Conservation (phyloP, 352 stramenopile species). For the Pythium scleroteichum region DNA sequence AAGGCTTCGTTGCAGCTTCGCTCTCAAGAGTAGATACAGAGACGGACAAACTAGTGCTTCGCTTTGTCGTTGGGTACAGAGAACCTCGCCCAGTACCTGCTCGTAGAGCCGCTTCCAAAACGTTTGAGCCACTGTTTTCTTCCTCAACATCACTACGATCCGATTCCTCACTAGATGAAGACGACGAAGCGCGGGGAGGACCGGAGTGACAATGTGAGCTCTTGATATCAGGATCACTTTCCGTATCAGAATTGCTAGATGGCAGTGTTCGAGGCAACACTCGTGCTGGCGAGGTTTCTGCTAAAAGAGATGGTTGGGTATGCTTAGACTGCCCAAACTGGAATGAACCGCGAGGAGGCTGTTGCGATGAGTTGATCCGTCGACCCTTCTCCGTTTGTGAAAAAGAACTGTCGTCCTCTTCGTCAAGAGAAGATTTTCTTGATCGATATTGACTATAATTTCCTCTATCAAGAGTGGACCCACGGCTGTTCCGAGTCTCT, state of each 20-base stretch:
- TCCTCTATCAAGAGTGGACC: background rate
- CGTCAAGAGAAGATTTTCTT: conserved; percentile 14
- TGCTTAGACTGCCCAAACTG: background rate
- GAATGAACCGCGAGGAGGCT: background rate
- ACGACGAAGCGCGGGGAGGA: conserved; percentile 5
- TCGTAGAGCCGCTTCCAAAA: conserved; percentile 56
- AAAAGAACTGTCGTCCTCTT: conserved; percentile 6
- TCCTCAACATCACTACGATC: conserved; percentile 31
- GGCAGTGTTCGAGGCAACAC: background rate
- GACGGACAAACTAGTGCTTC: background rate
- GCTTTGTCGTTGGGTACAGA: background rate
- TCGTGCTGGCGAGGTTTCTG: too few species aligned
- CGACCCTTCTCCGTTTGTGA: too few species aligned
- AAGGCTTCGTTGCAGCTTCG: background rate
- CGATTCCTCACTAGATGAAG: conserved; percentile 36
- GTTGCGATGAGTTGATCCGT: background rate
- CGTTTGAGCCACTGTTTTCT: conserved; percentile 29
- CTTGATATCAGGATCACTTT: conserved; percentile 19
- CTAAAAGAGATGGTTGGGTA: too few species aligned
- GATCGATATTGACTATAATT: conserved; percentile 12
- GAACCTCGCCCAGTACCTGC: conserved; percentile 17
- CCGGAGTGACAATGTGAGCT: background rate
- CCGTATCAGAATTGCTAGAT: conserved; percentile 22
- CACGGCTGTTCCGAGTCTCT: background rate
- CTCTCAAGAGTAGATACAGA: background rate